Evolutionary conservation across 2,329 filamentous ascomycete genomes (phyloP).

Genomic region (Gaeumannomyces tritici): DNA sequence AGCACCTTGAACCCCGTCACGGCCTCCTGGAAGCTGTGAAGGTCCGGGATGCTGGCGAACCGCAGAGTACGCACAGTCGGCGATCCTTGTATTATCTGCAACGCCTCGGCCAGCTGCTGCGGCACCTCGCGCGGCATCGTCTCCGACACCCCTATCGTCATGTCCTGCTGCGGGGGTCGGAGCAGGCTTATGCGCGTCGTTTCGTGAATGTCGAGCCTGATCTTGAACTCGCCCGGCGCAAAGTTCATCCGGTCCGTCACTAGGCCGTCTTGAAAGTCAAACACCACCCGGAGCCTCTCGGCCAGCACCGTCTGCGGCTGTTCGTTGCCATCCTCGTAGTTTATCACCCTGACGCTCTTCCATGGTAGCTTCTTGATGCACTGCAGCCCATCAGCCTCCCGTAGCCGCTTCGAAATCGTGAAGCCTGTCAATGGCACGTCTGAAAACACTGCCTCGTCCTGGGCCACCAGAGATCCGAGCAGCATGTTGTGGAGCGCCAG

Average conservation of each 20-base stretch:
- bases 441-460: conserved; percentile 60
- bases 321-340: conserved; percentile 55
- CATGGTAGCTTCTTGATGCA: conserved; percentile 47
- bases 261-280: conserved; percentile 67
- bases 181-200: conserved; percentile 55
- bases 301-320: conserved; percentile 64
- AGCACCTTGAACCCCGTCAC: conserved; percentile 72
- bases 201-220: conserved; percentile 54
- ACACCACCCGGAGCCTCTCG: conserved; percentile 64
- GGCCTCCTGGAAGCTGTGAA: conserved; percentile 71
- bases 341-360: conserved; percentile 63
- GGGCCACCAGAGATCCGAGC: conserved; percentile 58
- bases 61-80: conserved; percentile 64
- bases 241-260: conserved; percentile 79
- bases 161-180: conserved; percentile 65
- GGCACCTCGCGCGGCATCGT: conserved; percentile 53
- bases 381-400: conserved; percentile 37
- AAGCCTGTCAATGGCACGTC: conserved; percentile 60
- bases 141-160: conserved; percentile 67
- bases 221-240: conserved; percentile 60
- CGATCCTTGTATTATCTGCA: conserved; percentile 46
- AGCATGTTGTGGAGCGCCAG: conserved; percentile 63
- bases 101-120: conserved; percentile 51
- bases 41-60: conserved; percentile 54
- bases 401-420: conserved; percentile 46